phyloP scores from a whole-genome alignment of 768 basidiomycete genomes.

The Crucibulum laeve region DNA sequence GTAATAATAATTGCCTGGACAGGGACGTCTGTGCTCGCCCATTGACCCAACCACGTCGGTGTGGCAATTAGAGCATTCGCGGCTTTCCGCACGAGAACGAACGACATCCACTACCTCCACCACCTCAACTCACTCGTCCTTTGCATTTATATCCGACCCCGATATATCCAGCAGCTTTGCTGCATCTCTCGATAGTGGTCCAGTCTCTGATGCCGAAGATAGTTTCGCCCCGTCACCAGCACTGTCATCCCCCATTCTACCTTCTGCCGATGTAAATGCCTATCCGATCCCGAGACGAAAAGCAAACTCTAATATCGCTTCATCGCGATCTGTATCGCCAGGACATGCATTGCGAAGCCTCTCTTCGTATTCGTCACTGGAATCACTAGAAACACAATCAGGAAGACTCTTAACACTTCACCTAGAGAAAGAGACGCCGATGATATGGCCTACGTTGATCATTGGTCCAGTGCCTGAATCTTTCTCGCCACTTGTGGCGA shows the following conservation, averaged over 20 bases:
- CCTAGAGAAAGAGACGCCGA: constrained; percentile 73
- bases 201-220: constrained; percentile 71
- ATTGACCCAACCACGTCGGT: constrained; percentile 63
- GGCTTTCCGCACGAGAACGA: constrained; percentile 58
- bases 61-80: constrained; percentile 74
- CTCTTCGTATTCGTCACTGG: constrained; percentile 79
- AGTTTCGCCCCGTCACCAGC: constrained; percentile 47
- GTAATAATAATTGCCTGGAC: neutral
- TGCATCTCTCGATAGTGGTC: constrained; percentile 73
- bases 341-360: constrained; percentile 50
- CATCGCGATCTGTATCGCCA: constrained; percentile 56
- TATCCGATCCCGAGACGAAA: constrained; percentile 26
- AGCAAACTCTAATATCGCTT: constrained; percentile 21
- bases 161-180: constrained; percentile 85
- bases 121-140: constrained; percentile 75
- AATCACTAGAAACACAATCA: constrained; percentile 58
- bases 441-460: constrained; percentile 81
- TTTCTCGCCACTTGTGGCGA: constrained; percentile 46
- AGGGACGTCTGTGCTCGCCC: constrained; percentile 74
- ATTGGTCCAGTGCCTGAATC: constrained; percentile 68
- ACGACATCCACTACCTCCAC: constrained; percentile 76
- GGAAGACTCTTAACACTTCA: constrained; percentile 76
- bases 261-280: constrained; percentile 51
- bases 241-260: constrained; percentile 56
- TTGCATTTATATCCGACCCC: constrained; percentile 77